Conservation (phyloP, 352 stramenopile species). For the Globisporangium irregulare region DNA sequence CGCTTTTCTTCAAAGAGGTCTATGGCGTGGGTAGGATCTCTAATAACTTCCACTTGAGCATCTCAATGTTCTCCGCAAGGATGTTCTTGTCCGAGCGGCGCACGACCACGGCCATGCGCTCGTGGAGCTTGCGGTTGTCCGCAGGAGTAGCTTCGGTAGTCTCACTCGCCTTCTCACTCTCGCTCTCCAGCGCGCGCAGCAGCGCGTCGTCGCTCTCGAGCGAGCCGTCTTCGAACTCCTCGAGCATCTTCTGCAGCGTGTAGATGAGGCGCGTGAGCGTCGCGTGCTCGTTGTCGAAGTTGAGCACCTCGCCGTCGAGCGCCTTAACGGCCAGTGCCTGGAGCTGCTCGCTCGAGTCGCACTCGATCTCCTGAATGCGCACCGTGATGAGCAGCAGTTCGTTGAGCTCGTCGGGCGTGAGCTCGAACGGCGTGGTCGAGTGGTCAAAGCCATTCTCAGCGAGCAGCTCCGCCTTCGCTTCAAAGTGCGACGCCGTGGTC, state of each 20-base stretch:
- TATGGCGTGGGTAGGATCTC: constrained; percentile 39
- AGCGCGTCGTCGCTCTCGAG: constrained; percentile 42
- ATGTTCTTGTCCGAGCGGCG: constrained; percentile 63
- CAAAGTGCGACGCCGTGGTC: constrained; percentile 34
- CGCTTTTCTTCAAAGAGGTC: constrained; percentile 14
- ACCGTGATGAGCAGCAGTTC: constrained; percentile 59
- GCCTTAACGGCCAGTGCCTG: constrained; percentile 33
- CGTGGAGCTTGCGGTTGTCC: constrained; percentile 29
- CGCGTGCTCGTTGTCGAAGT: constrained; percentile 46
- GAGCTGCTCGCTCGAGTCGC: constrained; percentile 37
- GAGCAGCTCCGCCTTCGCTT: constrained; percentile 47
- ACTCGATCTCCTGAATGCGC: constrained; percentile 68
- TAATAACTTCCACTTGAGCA: constrained; percentile 71
- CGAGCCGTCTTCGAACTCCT: constrained; percentile 35
- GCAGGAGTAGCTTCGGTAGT: constrained; percentile 9
- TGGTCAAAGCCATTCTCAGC: constrained; percentile 56
- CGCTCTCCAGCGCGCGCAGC: constrained; percentile 28
- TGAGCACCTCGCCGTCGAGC: constrained; percentile 56
- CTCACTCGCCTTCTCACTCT: constrained; percentile 14
- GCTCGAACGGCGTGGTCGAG: constrained; percentile 55
- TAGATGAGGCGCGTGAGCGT: constrained; percentile 56
- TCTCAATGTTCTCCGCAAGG: constrained; percentile 56
- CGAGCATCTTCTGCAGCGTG: constrained; percentile 57
- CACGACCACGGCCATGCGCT: constrained; percentile 53
- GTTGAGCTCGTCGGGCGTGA: constrained; percentile 58